phyloP scores from a whole-genome alignment of 257 asterid species.

The Scutellaria minor region DNA sequence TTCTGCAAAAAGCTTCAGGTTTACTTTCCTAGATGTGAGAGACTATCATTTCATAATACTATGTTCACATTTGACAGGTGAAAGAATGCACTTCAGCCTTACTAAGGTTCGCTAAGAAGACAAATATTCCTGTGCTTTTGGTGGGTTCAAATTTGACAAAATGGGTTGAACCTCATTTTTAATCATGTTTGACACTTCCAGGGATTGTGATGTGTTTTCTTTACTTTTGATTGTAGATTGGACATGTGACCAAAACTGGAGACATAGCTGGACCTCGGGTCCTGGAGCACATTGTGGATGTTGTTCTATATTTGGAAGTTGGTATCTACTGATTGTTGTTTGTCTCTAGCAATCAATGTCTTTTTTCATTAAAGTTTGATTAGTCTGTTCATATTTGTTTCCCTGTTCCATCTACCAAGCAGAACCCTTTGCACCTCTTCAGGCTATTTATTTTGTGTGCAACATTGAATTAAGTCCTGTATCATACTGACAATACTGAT shows the following conservation, averaged over 20 bases:
- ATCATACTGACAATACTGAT: slow-evolving; percentile 24
- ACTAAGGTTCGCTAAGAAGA: slow-evolving; percentile 88
- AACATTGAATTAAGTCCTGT: not conserved
- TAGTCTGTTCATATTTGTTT: not conserved
- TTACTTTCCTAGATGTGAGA: slow-evolving; percentile 1
- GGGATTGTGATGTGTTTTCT: slow-evolving; percentile 26
- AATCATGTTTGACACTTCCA: slow-evolving; percentile 20
- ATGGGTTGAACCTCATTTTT: not conserved
- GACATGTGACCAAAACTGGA: slow-evolving; percentile 94
- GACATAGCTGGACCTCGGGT: slow-evolving; percentile 98
- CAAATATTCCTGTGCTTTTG: slow-evolving; percentile 83
- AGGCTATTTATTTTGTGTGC: not conserved
- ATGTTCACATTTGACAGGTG: slow-evolving; percentile 57
- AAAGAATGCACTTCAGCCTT: slow-evolving; percentile 93
- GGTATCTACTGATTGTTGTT: slow-evolving; percentile 47
- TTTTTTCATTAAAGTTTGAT: not conserved
- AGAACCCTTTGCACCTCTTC: not conserved
- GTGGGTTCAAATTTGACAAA: slow-evolving; percentile 47
- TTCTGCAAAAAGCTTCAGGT: slow-evolving; percentile 27
- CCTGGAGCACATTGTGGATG: slow-evolving; percentile 97
- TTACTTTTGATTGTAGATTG: slow-evolving; percentile 59
- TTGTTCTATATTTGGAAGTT: slow-evolving; percentile 93
- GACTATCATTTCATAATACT: slow-evolving; percentile 13
- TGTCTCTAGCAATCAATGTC: slow-evolving; percentile 25
- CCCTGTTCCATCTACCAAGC: not conserved